Base-by-base conservation (phyloP, 2,329 filamentous ascomycete species). In the Diplocarpon rosae region DNA sequence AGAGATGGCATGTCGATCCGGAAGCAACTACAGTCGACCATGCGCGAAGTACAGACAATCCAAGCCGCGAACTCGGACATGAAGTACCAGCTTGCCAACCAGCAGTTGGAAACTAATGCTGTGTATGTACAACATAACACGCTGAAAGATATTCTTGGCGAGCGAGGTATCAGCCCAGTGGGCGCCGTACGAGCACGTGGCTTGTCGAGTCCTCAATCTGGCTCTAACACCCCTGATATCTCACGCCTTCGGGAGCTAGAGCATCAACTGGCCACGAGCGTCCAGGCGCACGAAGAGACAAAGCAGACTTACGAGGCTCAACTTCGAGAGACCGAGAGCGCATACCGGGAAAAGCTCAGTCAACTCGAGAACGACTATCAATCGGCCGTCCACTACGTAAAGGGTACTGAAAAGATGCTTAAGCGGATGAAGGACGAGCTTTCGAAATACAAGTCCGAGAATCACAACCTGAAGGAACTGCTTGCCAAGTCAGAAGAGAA, bases 371-470 rank as follows among this genome's bases (percentile, higher is more conserved):
- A 89, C 61, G 92, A 98, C 63, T 95, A 98, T 62, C 88, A 95
- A 64, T 95, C 92, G 34, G 90, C 92, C 13, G 89, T 96, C 39
- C 92, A 95, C 65, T 98, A 98, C 60, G 86, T 98, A 55, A 93
- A 95, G 65, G 92, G 92, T 47, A 96, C 92, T 1, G 92, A 98
- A 66, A 96, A 95, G 74, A 95, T 98, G 88, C 76, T 98, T 39
- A 89, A 92, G 65, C 90, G 93, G 64, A 90, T 98, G 73, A 96
- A 96, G 69, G 88, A 95, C 59, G 92, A 98, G 66, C 72, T 98
- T n/a, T 74, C 83, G 43, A 85, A 88, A 46, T 92, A 93, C 67
- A 96, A 96, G 72, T 68, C 78, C 11, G 84, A 92, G 49, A 95
- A 95, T 59, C 69, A 73, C 14, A 83, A 84, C 48, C 71, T 98